Percentiles rank a stretch among this genome's conserved stretches.
Conservation (phyloP, 495 filamentous ascomycete genomes). For the Paragyromitra xinjiangensis region DNA sequence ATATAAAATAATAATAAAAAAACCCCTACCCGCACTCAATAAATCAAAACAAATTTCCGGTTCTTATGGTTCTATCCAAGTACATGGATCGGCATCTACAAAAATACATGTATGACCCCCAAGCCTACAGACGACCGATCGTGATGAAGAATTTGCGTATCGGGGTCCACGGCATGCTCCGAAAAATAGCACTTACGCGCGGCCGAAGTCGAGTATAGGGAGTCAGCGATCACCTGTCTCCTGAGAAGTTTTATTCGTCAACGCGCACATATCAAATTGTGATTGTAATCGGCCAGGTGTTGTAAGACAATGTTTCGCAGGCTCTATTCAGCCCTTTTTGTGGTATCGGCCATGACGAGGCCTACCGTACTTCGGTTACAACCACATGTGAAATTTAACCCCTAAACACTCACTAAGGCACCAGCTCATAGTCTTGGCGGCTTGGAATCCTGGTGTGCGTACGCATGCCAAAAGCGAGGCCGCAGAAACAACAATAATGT, state of each 20-base stretch:
- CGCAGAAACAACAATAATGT: not conserved
- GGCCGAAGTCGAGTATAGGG: not conserved
- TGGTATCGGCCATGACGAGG: too few species aligned
- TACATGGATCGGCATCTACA: not conserved
- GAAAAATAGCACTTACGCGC: conserved; percentile 10
- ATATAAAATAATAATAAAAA: too few species aligned
- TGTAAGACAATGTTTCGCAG: too few species aligned
- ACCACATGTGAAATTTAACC: not conserved
- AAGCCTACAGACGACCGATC: not conserved
- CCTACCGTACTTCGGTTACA: too few species aligned
- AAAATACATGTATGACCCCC: not conserved
- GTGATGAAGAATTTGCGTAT: not conserved
- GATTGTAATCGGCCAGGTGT: not conserved
- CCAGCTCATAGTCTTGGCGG: not conserved
- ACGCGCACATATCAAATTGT: not conserved
- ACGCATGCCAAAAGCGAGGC: not conserved
- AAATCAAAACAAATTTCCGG: too few species aligned
- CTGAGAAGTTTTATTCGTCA: not conserved
- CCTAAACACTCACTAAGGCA: not conserved
- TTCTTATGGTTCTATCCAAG: too few species aligned
- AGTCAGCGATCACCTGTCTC: not conserved
- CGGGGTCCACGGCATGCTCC: conserved; percentile 8
- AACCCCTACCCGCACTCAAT: too few species aligned
- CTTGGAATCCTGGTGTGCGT: not conserved
- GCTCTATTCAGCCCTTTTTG: too few species aligned